These are phyloP conservation scores for Pulveroboletus frians DNA, from an alignment of 768 basidiomycete species.

Conservation along the genomic window DNA sequence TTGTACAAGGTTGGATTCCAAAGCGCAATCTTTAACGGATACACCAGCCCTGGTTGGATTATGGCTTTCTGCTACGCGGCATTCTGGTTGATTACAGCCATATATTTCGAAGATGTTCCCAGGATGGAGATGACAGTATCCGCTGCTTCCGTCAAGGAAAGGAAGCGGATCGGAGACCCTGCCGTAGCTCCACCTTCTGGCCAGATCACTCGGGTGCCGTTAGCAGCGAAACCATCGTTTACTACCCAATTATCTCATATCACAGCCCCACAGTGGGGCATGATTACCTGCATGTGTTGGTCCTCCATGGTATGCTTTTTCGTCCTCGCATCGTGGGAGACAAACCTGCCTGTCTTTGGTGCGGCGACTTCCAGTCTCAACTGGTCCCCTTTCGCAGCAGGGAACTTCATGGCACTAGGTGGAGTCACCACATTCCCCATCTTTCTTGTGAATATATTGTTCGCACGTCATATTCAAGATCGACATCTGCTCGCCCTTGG, in stretches of 20 bases:
- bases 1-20: slow-evolving; percentile 56
- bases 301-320: slow-evolving; percentile 67
- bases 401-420: slow-evolving; percentile 67
- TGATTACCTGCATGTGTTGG: slow-evolving; percentile 63
- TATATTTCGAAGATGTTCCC: slow-evolving; percentile 41
- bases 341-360: slow-evolving; percentile 61
- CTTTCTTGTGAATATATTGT: slow-evolving; percentile 54
- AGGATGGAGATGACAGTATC: slow-evolving; percentile 5
- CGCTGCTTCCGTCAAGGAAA: slow-evolving; percentile 1
- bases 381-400: slow-evolving; percentile 59
- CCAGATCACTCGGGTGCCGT: neutral
- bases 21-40: slow-evolving; percentile 58
- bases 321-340: slow-evolving; percentile 64
- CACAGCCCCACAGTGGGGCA: slow-evolving; percentile 42
- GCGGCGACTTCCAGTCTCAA: slow-evolving; percentile 38
- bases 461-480: slow-evolving; percentile 56
- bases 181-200: neutral
- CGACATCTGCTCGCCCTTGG: slow-evolving; percentile 54
- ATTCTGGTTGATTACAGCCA: slow-evolving; percentile 41
- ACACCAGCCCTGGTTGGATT: slow-evolving; percentile 60
- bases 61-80: slow-evolving; percentile 50
- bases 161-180: neutral
- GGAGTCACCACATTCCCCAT: slow-evolving; percentile 61
- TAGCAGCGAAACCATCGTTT: slow-evolving; percentile 5
- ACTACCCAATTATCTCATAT: slow-evolving; percentile 9